Base-by-base conservation (phyloP, 129 eudicot genomes). In the Daucus carota region DNA sequence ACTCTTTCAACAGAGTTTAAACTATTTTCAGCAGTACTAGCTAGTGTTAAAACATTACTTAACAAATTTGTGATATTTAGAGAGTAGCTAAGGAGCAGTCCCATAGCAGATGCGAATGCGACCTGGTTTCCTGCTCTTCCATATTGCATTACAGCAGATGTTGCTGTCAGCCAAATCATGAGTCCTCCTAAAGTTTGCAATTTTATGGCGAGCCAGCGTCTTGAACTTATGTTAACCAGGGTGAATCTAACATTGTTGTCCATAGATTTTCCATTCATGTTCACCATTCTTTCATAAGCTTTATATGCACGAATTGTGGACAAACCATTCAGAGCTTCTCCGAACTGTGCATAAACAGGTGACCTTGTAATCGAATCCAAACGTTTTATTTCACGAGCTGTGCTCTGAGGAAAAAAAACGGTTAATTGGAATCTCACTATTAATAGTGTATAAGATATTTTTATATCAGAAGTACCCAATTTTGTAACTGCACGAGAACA, bases 111-210 rank as follows among this genome's bases (percentile, higher is more conserved):
- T 50, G 98, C 98, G 74, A 94, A 91, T 34, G 97, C 97, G 40
- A 84, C 88, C 78, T 89, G 93, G 84, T 94, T 86, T 65, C 72
- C 88, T 45, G 96, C 92, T 72, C 92, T 86, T 44, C 85, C 89
- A 66, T 89, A 87, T 50, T 94, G 97, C 92, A 94, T 75, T 47
- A 94, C 98, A 60, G 98, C 92, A 83, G 91, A 94, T 24, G 98
- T 91, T 20, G 98, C 98, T 0, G 93, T 91, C 47, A 94, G 59
- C 98, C 98, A 94, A 15, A 94, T 91, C 98, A 94, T 94, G 75
- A 94, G 57, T 28, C 98, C 98, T 17, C 98, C 98, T 46, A 94
- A 77, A 36, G 96, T 89, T 80, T 94, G 93, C 44, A 94, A 74
- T 71, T 97, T 80, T 72, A 94, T 91, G 45, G 90, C 83, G 31